phyloP scores from a whole-genome alignment of 2,329 filamentous ascomycete genomes.

The Sporothrix protearum region DNA sequence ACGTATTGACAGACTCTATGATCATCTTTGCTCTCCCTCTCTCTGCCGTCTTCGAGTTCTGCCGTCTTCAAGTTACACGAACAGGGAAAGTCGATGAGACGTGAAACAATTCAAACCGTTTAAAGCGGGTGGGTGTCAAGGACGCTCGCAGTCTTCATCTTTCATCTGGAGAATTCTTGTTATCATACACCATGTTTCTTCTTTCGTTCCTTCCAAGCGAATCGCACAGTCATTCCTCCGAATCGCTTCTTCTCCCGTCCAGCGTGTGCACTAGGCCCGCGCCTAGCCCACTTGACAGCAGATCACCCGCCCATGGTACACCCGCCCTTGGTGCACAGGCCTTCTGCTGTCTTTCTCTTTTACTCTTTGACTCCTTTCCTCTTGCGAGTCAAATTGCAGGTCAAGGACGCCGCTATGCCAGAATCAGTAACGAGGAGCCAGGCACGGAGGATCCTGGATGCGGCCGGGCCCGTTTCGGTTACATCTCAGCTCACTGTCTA shows the following conservation, averaged over 20 bases:
- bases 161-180: neutral
- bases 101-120: neutral
- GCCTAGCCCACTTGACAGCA: conserved; percentile 10
- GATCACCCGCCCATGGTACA: conserved; percentile 5
- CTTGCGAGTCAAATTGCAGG: no score
- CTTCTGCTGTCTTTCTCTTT: neutral
- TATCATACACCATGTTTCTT: neutral
- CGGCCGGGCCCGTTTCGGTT: neutral
- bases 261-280: neutral
- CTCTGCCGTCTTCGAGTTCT: neutral
- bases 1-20: neutral
- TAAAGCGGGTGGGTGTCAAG: neutral
- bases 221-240: neutral
- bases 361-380: neutral
- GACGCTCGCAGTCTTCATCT: neutral
- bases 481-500: neutral
- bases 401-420: neutral
- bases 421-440: neutral
- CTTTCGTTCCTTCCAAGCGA: neutral
- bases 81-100: neutral
- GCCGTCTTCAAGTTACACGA: neutral
- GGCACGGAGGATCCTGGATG: neutral
- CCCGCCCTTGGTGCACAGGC: neutral
- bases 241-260: neutral
- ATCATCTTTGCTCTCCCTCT: neutral